Conservation (phyloP, 2,329 filamentous ascomycete species). For the Trichoderma atroviride region DNA sequence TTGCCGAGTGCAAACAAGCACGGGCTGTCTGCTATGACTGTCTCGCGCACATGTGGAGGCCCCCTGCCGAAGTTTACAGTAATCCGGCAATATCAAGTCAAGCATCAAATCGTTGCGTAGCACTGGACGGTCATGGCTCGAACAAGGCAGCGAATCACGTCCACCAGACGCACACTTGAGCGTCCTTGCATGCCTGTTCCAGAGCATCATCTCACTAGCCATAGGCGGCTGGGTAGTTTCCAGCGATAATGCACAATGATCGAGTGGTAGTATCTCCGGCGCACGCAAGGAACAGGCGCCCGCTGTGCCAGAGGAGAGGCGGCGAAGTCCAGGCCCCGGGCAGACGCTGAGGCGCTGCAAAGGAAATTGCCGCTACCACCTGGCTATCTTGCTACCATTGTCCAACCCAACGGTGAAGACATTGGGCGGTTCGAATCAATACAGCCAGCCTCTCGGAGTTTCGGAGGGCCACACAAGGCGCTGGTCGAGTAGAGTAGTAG, state of each 20-base stretch:
- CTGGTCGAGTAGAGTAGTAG: neutral
- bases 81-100: slow-evolving; percentile 7
- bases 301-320: neutral
- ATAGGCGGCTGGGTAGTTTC: neutral
- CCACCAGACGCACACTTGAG: neutral
- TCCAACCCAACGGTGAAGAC: slow-evolving; percentile 9
- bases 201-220: neutral
- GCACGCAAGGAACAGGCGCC: neutral
- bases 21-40: neutral
- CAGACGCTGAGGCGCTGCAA: neutral
- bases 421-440: neutral
- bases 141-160: slow-evolving; percentile 18
- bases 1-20: neutral
- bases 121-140: neutral
- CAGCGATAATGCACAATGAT: neutral
- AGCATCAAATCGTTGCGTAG: slow-evolving; percentile 6
- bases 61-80: neutral
- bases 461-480: neutral
- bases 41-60: neutral
- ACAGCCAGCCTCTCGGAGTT: slow-evolving; percentile 8
- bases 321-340: neutral
- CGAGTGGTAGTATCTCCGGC: neutral
- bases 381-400: neutral
- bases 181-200: neutral
- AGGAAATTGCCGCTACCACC: neutral